Evolutionary conservation across 768 basidiomycete species (phyloP).

Genomic region (Baorangia bicolor): DNA sequence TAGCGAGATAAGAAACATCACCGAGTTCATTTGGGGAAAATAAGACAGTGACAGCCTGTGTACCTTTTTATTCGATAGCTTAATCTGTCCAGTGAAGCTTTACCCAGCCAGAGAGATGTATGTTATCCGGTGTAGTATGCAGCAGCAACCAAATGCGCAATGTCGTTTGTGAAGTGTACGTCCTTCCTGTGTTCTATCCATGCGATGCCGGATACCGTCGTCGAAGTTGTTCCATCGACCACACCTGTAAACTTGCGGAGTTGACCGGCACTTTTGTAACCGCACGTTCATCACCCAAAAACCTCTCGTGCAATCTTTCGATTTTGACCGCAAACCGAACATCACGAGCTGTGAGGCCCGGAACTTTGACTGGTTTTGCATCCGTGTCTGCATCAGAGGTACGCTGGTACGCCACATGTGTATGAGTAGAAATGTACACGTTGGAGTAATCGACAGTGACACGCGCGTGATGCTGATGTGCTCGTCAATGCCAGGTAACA

Average conservation of each 20-base stretch:
- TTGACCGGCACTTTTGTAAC: slow-evolving; percentile 20
- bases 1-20: slow-evolving; percentile 23
- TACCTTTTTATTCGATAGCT: background rate
- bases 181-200: background rate
- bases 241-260: slow-evolving; percentile 8
- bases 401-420: slow-evolving; percentile 26
- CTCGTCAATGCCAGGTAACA: background rate
- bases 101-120: slow-evolving; percentile 3
- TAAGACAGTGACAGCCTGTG: background rate
- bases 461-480: slow-evolving; percentile 32
- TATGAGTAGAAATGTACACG: slow-evolving; percentile 26
- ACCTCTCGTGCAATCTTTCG: slow-evolving; percentile 35
- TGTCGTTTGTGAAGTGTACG: background rate
- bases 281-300: slow-evolving; percentile 23
- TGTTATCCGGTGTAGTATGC: slow-evolving; percentile 4
- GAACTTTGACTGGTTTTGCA: slow-evolving; percentile 17
- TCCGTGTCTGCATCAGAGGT: slow-evolving; percentile 6
- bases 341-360: slow-evolving; percentile 52
- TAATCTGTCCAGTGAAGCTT: background rate
- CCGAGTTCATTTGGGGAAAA: slow-evolving; percentile 32
- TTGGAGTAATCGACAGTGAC: slow-evolving; percentile 25
- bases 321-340: slow-evolving; percentile 45
- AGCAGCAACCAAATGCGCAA: background rate
- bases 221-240: slow-evolving; percentile 28
- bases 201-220: slow-evolving; percentile 17